These are phyloP conservation scores for Mangifera indica DNA, from an alignment of 345 rosid species.

Conservation along the genomic window DNA sequence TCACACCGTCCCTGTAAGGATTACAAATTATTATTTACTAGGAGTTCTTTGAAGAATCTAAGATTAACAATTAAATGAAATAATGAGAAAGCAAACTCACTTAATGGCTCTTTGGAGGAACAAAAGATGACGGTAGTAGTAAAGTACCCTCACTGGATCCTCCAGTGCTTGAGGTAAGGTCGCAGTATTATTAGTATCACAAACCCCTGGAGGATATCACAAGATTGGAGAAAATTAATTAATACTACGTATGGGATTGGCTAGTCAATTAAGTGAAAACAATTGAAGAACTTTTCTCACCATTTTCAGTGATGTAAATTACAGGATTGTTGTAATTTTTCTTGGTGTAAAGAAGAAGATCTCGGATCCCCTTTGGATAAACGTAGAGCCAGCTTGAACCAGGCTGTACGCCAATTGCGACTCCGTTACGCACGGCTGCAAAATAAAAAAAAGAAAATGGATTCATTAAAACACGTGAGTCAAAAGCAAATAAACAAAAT, in stretches of 20 bases:
- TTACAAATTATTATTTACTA: no score
- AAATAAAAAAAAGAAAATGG: neutral
- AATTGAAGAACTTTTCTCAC: constrained; percentile 17
- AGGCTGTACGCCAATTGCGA: constrained; percentile 38
- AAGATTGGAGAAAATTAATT: neutral
- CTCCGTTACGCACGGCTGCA: constrained; percentile 36
- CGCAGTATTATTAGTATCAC: constrained; percentile 28
- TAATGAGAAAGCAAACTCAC: constrained; percentile 24
- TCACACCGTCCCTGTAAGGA: constrained; percentile 36
- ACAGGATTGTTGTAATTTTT: constrained; percentile 32
- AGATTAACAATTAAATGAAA: no score
- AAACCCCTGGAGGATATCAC: constrained; percentile 24
- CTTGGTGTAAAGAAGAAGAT: constrained; percentile 26
- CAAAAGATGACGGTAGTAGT: constrained; percentile 31
- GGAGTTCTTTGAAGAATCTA: no score
- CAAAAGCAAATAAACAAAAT: no score
- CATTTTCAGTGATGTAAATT: constrained; percentile 44
- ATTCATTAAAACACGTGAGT: neutral
- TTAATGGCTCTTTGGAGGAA: constrained; percentile 31
- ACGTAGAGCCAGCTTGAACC: constrained; percentile 29
- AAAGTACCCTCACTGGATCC: constrained; percentile 40
- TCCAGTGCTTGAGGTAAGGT: constrained; percentile 30
- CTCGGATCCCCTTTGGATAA: constrained; percentile 33
- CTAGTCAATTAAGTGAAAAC: neutral
- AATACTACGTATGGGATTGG: neutral